Percentiles rank a stretch among this genome's conserved stretches.
phyloP scores from a whole-genome alignment of 1,284 basidiomycete genomes.

The Ustilago bromivora region DNA sequence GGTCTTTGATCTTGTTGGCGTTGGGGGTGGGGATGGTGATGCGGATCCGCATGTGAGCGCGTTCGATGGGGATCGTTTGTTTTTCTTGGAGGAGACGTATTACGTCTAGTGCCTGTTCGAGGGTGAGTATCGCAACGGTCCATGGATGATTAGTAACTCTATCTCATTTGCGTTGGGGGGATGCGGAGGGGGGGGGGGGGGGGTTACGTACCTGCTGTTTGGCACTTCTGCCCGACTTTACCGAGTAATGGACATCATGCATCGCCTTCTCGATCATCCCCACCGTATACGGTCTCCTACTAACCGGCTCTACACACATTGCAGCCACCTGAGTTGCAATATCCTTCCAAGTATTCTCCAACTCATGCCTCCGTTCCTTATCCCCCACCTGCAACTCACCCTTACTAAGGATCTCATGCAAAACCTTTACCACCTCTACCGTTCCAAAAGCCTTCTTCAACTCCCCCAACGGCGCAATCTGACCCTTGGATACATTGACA shows the following conservation, averaged over 20 bases:
- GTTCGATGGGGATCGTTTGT: slow-evolving; percentile 86
- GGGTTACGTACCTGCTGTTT: slow-evolving; percentile 73
- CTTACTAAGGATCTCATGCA: slow-evolving; percentile 93
- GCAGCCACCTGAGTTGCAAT: slow-evolving; percentile 94
- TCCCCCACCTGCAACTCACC: slow-evolving; percentile 97
- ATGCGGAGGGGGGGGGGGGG: neutral
- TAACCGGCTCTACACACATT: slow-evolving; percentile 92
- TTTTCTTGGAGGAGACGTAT: slow-evolving; percentile 81
- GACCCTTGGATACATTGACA: slow-evolving; percentile 95
- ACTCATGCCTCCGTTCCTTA: slow-evolving; percentile 92
- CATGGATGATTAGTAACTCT: neutral
- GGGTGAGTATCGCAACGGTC: neutral
- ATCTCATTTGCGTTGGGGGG: neutral
- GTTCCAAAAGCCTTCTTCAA: slow-evolving; percentile 91
- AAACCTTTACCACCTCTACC: slow-evolving; percentile 78
- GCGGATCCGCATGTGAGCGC: slow-evolving; percentile 90
- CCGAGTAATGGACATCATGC: slow-evolving; percentile 91
- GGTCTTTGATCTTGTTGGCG: slow-evolving; percentile 79
- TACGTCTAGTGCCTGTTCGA: slow-evolving; percentile 83
- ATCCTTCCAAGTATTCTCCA: slow-evolving; percentile 85
- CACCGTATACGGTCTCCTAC: slow-evolving; percentile 89
- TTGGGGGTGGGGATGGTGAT: slow-evolving; percentile 83
- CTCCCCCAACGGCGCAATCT: slow-evolving; percentile 88
- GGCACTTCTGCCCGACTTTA: slow-evolving; percentile 87
- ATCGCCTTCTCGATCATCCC: slow-evolving; percentile 99